phyloP scores from a whole-genome alignment of 106 monocot genomes.

The Apostasia shenzhenica region DNA sequence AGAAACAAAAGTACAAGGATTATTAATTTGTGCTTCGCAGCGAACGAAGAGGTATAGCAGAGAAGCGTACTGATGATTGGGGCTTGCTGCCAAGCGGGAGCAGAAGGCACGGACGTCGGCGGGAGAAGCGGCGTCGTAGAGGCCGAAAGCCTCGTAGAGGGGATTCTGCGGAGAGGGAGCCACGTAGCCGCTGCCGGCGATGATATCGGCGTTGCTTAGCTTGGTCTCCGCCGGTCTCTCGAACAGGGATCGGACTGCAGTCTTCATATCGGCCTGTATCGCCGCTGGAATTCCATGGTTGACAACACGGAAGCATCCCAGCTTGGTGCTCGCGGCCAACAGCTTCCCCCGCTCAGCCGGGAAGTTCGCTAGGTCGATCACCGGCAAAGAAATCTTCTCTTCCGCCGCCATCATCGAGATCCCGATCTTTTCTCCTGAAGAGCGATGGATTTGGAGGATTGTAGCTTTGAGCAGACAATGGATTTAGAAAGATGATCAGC shows the following conservation, averaged over 20 bases:
- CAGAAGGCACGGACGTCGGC: constrained; percentile 48
- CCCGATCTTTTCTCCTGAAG: no score
- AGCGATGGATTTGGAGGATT: no score
- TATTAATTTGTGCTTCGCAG: no score
- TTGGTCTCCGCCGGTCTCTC: constrained; percentile 45
- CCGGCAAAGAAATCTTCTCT: constrained; percentile 17
- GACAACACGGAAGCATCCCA: constrained; percentile 53
- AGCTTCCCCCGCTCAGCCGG: constrained; percentile 20
- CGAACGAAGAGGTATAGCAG: no score
- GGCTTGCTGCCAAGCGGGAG: constrained; percentile 25
- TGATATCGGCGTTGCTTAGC: constrained; percentile 32
- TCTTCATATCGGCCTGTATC: constrained; percentile 45
- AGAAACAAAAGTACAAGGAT: neutral
- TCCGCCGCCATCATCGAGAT: neutral
- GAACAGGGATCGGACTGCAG: constrained; percentile 35
- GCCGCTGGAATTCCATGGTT: constrained; percentile 35
- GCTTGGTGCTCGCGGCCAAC: constrained; percentile 20
- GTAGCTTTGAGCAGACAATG: no score
- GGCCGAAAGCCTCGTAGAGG: constrained; percentile 52
- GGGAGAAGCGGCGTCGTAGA: constrained; percentile 33
- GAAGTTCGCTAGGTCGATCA: constrained; percentile 18
- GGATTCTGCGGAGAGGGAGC: constrained; percentile 29
- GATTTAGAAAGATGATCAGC: no score
- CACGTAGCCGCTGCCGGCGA: constrained; percentile 48
- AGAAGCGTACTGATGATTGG: constrained; percentile 14